A percentile compares a stretch with the other conserved stretches of the same genome.
Conservation (phyloP, 2,329 filamentous ascomycete species). For the Colletotrichum limetticola region DNA sequence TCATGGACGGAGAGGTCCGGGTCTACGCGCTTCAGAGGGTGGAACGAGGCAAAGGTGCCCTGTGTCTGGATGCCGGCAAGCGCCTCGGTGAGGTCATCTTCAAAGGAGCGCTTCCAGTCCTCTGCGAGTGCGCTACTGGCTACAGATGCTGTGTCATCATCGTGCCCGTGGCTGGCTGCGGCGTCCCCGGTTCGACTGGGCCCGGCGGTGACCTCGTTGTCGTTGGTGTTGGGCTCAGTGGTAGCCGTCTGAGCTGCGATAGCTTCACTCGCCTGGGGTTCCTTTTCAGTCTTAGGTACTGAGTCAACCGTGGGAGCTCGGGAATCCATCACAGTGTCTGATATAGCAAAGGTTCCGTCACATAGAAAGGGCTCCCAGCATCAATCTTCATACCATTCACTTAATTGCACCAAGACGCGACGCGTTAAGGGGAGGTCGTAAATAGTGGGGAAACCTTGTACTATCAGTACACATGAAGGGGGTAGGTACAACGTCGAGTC, state of each 20-base stretch:
- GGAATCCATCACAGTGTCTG: neutral
- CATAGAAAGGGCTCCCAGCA: neutral
- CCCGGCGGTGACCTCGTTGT: neutral
- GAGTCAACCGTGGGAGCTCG: neutral
- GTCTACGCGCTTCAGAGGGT: neutral
- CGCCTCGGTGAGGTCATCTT: constrained; percentile 21
- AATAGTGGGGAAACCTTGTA: neutral
- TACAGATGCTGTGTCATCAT: neutral
- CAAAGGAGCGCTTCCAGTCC: neutral
- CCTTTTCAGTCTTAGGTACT: neutral
- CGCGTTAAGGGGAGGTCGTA: neutral
- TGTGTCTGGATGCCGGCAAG: constrained; percentile 29
- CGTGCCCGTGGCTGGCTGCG: neutral
- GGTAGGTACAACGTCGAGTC: neutral
- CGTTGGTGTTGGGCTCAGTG: neutral
- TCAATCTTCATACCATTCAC: neutral
- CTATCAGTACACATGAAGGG: neutral
- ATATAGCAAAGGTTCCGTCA: neutral
- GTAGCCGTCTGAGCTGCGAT: neutral
- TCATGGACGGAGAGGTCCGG: constrained; percentile 33
- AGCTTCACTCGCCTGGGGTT: neutral
- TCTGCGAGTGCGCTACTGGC: neutral
- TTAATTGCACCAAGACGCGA: neutral
- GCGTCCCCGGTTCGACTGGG: no score
- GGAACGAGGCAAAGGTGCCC: constrained; percentile 36